Base-by-base conservation (phyloP, 1,284 basidiomycete genomes). In the Trametes versicolor region DNA sequence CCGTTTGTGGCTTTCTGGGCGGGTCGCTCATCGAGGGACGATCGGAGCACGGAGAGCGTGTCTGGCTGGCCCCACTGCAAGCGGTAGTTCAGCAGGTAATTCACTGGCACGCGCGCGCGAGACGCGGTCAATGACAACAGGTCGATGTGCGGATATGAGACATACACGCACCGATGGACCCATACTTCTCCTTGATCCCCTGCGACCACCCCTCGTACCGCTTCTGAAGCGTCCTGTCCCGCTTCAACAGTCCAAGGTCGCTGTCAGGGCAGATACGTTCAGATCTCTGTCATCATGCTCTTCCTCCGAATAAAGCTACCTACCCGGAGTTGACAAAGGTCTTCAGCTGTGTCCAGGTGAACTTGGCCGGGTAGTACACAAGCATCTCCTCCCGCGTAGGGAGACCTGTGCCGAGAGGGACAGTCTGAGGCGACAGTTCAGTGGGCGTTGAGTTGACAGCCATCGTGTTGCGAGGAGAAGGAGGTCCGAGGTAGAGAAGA, bases 291-390 rank as follows among this genome's bases (percentile, higher is more conserved):
- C 37, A 17, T 17, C 10, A 17, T 17, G 8, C 27, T n/a, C 47
- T 21, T 10, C 13, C 25, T 7, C 32, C 13, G 21, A 29, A 41
- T 10, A 19, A 19, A 2, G 17, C 32, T 23, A 64, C 71, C 37
- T 66, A 91, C 91, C 91, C 91, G 62, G 91, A 90, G 73, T 89
- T 91, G 57, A 94, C 83, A 69, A 93, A 92, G 2, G 87, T 84
- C 77, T 88, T 93, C 34, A 94, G 78, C 72, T 93, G 87, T 10
- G 77, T 70, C 90, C 91, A 94, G 2, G 90, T 91, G 70, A 92
- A 93, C 69, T 85, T 87, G 2, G 89, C 82, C 6, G 91, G 90
- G 72, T 94, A 94, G 71, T 91, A 78, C 0, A 79, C 81, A 8
- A 86, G 75, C 4, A 94, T 76, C 69, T 94, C 92, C 63, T 88